These are phyloP conservation scores for Bromus sterilis DNA, from an alignment of 176 grass and related monocot species.

Conservation along the genomic window DNA sequence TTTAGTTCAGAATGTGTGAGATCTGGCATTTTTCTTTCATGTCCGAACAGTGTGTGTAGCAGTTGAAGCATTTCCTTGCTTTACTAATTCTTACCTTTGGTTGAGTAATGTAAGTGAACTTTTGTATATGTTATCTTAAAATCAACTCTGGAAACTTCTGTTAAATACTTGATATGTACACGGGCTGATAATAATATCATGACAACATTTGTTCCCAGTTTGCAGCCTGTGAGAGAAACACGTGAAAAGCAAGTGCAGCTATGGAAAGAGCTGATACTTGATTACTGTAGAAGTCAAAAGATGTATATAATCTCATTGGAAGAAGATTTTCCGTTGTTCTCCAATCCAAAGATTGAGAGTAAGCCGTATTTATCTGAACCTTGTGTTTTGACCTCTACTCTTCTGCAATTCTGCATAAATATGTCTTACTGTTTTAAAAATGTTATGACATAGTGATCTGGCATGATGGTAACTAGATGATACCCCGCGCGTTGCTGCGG, in stretches of 20 bases:
- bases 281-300: conserved; percentile 82
- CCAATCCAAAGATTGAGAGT: conserved; percentile 87
- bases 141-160: neutral
- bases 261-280: conserved; percentile 92
- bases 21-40: neutral
- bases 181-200: neutral
- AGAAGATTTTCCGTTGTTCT: conserved; percentile 87
- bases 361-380: conserved; percentile 23
- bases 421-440: neutral
- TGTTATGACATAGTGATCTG: neutral
- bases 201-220: conserved; percentile 39
- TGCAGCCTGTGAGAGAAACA: conserved; percentile 87
- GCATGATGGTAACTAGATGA: no score
- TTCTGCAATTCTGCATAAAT: neutral
- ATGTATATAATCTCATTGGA: conserved; percentile 66
- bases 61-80: neutral
- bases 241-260: conserved; percentile 86
- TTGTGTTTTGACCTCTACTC: neutral
- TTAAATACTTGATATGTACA: neutral
- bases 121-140: neutral
- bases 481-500: no score
- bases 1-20: neutral
- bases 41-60: neutral
- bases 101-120: neutral
- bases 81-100: neutral